These are phyloP conservation scores for Litsea cubeba DNA, from an alignment of 164 flowering plant species.

Conservation along the genomic window DNA sequence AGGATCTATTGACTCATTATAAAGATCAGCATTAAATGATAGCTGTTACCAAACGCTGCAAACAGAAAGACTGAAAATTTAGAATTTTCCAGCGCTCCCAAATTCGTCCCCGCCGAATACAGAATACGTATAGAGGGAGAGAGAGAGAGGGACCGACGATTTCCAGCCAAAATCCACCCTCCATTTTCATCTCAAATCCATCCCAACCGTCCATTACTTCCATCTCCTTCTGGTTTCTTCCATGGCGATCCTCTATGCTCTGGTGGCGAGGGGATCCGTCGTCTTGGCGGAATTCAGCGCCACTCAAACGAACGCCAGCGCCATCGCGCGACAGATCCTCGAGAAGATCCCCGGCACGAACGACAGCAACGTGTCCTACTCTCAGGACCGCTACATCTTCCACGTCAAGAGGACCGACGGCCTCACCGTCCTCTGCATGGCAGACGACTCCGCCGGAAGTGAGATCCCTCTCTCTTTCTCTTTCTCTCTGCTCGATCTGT, in stretches of 20 bases:
- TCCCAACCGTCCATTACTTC: not conserved
- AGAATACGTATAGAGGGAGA: too few species aligned
- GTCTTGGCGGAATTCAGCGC: constrained; percentile 72
- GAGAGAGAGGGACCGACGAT: too few species aligned
- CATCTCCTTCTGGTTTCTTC: not conserved
- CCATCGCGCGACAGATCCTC: constrained; percentile 65
- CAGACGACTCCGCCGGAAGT: constrained; percentile 72
- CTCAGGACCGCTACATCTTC: constrained; percentile 81
- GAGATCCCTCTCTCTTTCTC: constrained; percentile 7
- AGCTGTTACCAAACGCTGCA: too few species aligned
- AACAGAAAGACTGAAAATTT: too few species aligned
- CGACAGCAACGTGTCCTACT: constrained; percentile 60
- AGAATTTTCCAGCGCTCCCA: too few species aligned
- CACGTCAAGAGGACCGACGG: constrained; percentile 84
- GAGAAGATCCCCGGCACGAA: constrained; percentile 50
- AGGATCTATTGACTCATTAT: too few species aligned
- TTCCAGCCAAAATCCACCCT: not conserved
- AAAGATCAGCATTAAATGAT: too few species aligned
- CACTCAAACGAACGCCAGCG: constrained; percentile 57
- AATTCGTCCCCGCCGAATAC: too few species aligned
- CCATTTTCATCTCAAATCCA: not conserved
- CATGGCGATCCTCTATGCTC: constrained; percentile 68
- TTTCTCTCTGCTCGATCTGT: not conserved
- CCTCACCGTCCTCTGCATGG: constrained; percentile 85
- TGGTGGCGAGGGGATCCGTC: constrained; percentile 77